Evolutionary conservation across 1,284 basidiomycete species (phyloP).

Genomic region (Apiotrichum porosum): DNA sequence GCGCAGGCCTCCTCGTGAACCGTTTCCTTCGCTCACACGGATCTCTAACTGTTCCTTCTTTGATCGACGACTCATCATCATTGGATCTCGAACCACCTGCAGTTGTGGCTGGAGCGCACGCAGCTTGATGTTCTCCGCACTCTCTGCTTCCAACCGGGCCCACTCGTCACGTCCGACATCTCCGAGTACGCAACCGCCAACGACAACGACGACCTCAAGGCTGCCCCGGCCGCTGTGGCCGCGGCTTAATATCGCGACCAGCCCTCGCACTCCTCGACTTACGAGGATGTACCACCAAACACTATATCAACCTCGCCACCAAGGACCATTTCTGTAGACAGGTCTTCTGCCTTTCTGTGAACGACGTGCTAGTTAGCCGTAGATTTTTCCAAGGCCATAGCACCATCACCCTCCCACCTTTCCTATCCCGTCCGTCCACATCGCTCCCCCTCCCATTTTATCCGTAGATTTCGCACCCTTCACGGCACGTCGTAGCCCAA

Average conservation of each 20-base stretch:
- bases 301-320: no score
- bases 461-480: no score
- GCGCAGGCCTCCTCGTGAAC: constrained; percentile 18
- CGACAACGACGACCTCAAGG: not conserved
- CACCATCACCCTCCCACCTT: no score
- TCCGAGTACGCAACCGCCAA: constrained; percentile 1
- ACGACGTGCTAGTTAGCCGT: no score
- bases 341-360: no score
- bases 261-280: no score
- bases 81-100: constrained; percentile 6
- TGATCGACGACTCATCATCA: not conserved
- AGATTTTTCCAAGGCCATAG: no score
- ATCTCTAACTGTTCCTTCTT: constrained; percentile 17
- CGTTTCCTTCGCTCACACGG: constrained; percentile 39
- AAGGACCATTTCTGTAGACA: no score
- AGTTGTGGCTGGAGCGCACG: constrained; percentile 37
- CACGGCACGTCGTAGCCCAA: no score
- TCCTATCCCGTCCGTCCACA: no score
- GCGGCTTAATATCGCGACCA: not conserved
- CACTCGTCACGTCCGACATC: constrained; percentile 34
- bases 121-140: constrained; percentile 43
- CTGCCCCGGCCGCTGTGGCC: not conserved
- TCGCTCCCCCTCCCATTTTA: no score
- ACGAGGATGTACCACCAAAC: no score
- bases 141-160: constrained; percentile 40